Base-by-base conservation (phyloP, 179 eudicot genomes). In the Vitellaria paradoxa region DNA sequence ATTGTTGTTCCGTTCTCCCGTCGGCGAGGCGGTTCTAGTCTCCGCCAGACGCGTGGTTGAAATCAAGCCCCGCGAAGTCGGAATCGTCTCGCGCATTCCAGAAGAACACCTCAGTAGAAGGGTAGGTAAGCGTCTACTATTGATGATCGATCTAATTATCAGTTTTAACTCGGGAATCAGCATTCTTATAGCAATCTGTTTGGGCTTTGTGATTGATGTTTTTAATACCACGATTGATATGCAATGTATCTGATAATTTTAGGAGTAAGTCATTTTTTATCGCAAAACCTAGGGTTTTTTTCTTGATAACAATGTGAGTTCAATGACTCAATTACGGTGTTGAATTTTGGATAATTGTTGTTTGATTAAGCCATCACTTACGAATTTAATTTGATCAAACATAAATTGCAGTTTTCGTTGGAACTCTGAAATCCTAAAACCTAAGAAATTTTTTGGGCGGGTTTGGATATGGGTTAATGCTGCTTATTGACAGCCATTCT, bases 51-150 rank as follows among this genome's bases (percentile, higher is more conserved):
- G 87, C 93, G 49, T 89, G 79, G 85, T 86, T 18, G 86, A 89
- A 68, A 46, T 65, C 69, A 85, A 79, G 4, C 88, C 87, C 61
- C 87, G 91, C 20, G 88, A 88, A 83, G 81, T 89, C 82, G 93
- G 91, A 17, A 65, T 72, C 7, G 87, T 89, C 63, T 88, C 93
- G 14, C 91, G 93, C 24, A 88, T 89, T 56, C 91, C 93, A 70
- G 87, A 86, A 24, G 88, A 88, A 50, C 91, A 89, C 62, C 91
- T 88, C 49, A 65, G 67, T 9, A 84, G 93, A 40, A 86, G 87
- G 73, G 93, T 89, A 80, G 55, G 78, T 63, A 24, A 55, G 15
- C 7, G 47, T 63, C 40, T 37, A 7, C 15, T 49, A 13, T 20
- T 14, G 13, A 21, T 13, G 1, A 20, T 37, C 18, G 9, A 9